These are phyloP conservation scores for Zygosaccharomyces pseudobailii DNA, from an alignment of 1,139 yeast genomes.

Conservation along the genomic window DNA sequence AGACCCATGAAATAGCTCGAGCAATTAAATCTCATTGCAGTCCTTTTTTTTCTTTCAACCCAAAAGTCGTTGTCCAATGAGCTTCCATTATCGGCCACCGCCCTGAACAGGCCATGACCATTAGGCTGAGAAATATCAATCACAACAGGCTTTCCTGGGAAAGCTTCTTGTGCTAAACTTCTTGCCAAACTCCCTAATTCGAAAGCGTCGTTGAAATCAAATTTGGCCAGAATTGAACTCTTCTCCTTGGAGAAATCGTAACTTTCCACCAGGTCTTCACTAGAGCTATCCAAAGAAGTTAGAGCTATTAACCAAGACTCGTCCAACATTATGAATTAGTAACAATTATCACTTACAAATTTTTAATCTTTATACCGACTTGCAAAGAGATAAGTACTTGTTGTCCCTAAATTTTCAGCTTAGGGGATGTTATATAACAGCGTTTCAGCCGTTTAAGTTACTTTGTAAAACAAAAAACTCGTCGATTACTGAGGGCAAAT, in stretches of 20 bases:
- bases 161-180: constrained; percentile 19
- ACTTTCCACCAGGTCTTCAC: neutral
- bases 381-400: no score
- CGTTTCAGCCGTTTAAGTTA: neutral
- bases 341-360: no score
- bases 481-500: neutral
- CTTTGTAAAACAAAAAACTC: neutral
- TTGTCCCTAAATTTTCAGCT: neutral
- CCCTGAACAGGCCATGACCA: constrained; percentile 52
- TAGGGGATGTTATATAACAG: neutral
- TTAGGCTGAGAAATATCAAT: constrained; percentile 47
- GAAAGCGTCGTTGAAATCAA: constrained; percentile 25
- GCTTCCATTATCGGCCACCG: constrained; percentile 43
- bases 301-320: constrained; percentile 1
- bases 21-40: constrained; percentile 49
- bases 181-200: constrained; percentile 24
- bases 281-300: neutral
- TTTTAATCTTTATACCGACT: no score
- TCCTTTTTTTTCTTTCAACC: constrained; percentile 51
- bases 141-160: constrained; percentile 39
- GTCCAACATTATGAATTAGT: neutral
- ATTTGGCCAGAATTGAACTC: constrained; percentile 7
- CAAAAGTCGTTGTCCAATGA: constrained; percentile 53
- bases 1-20: constrained; percentile 54
- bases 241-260: constrained; percentile 1